These are phyloP conservation scores for Dillenia suffruticosa DNA, from an alignment of 164 flowering plant species.

Conservation along the genomic window DNA sequence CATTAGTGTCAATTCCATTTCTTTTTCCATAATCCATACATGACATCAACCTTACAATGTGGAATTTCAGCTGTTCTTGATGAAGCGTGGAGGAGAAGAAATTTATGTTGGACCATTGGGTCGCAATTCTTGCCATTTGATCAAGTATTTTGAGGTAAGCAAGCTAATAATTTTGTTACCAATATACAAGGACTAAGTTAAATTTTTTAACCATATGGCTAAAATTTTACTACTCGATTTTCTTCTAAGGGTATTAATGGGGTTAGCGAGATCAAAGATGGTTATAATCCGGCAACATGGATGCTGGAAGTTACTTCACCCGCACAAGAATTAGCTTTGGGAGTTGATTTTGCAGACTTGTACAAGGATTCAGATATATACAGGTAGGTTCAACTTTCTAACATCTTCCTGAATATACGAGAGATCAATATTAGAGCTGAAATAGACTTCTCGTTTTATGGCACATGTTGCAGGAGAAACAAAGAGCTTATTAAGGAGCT, in stretches of 20 bases:
- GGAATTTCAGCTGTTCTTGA: conserved; percentile 38
- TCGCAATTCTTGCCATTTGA: conserved; percentile 33
- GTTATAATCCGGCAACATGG: conserved; percentile 46
- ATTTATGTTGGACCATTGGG: conserved; percentile 60
- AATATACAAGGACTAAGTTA: too few species aligned
- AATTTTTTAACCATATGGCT: too few species aligned
- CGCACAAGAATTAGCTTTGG: conserved; percentile 29
- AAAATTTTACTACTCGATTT: too few species aligned
- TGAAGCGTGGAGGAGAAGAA: conserved; percentile 61
- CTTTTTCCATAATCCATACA: too few species aligned
- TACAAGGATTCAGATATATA: conserved; percentile 29
- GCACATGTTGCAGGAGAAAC: conserved; percentile 20
- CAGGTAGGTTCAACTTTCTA: conserved; percentile 7
- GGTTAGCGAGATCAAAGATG: conserved; percentile 28
- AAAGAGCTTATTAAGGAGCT: conserved; percentile 24
- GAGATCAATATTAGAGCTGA: too few species aligned
- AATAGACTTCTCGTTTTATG: too few species aligned
- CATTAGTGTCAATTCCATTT: too few species aligned
- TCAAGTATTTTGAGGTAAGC: conserved; percentile 59
- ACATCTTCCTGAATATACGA: background rate
- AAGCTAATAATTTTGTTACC: too few species aligned
- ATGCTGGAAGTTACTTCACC: conserved; percentile 34
- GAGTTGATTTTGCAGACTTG: conserved; percentile 23
- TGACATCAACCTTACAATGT: background rate
- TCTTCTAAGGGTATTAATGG: conserved; percentile 15